phyloP scores from a whole-genome alignment of 352 stramenopile species.

The Blastocystis sp. region DNA sequence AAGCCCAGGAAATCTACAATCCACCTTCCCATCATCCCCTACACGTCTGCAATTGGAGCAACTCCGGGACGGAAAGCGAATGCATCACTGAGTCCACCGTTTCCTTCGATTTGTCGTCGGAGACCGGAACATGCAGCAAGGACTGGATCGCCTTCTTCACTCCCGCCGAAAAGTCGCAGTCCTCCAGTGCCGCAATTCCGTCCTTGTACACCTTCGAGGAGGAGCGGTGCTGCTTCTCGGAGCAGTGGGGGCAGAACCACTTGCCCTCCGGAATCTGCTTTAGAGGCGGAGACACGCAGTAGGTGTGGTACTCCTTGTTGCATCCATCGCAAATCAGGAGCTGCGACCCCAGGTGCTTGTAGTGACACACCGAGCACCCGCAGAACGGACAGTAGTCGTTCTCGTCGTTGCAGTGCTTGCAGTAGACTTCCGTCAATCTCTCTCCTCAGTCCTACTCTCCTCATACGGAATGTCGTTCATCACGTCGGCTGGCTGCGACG shows the following conservation, averaged over 20 bases:
- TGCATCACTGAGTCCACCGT: not conserved
- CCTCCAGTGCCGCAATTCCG: not conserved
- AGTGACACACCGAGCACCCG: slow-evolving; percentile 21
- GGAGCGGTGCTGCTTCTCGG: not conserved
- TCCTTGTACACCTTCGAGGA: not conserved
- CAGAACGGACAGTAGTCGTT: slow-evolving; percentile 34
- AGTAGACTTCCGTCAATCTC: not conserved
- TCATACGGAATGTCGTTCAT: slow-evolving; percentile 45
- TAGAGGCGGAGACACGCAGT: slow-evolving; percentile 2
- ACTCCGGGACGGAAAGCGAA: not conserved
- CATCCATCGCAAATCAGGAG: slow-evolving; percentile 39
- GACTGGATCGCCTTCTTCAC: not conserved
- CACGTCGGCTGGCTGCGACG: not conserved
- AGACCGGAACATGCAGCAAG: not conserved
- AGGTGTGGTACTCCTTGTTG: slow-evolving; percentile 23
- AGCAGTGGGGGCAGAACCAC: slow-evolving; percentile 34
- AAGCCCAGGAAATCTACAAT: not conserved
- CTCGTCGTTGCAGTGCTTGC: slow-evolving; percentile 32
- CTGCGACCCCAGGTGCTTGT: slow-evolving; percentile 10
- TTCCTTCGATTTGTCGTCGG: not conserved
- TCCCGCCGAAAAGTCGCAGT: not conserved
- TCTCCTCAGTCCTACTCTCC: not conserved
- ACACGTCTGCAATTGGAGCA: slow-evolving; percentile 18
- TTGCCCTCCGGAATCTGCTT: slow-evolving; percentile 3
- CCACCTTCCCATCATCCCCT: not conserved